Base-by-base conservation (phyloP, 2,329 filamentous ascomycete species). In the Tolypocladium tundrense region DNA sequence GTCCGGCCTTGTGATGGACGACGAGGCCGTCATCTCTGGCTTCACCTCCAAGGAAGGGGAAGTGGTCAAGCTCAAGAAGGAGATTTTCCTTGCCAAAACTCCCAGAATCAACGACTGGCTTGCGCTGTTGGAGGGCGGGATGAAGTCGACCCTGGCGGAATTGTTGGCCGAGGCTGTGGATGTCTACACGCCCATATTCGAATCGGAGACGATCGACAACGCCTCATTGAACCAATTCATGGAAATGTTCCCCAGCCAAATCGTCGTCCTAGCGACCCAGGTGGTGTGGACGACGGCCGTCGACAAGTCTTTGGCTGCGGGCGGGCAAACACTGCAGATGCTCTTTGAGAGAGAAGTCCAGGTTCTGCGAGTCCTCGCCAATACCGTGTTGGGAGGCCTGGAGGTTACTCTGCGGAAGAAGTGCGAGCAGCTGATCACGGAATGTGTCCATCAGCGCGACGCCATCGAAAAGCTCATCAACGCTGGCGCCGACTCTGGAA, bases 21-120 rank as follows among this genome's bases (percentile, higher is more conserved):
- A 97, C 57, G 90, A 97, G 66, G 85, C 86, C 33, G 85, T 90
- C 61, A 97, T 99, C 62, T 87, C 88, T 33, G 93, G 91, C 8
- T 93, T 97, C 67, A 94, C 88, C 2, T 99, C 94, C 0, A 97
- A 96, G 69, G 95, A 99, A 73, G 92, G 88, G 56, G 94, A 99
- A 73, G 82, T 87, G 61, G 91, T 99, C 54, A 82, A 82, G 61
- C 77, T 99, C 59, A 96, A 92, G 75, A 93, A 89, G 67, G 89
- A 94, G 56, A 93, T 99, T 61, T 96, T 91, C 19, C 80, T 99
- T 54, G 83, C 91, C 66, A 96, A 96, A 73, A 96, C 91, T 1
- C 95, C 95, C 0, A 89, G 91, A 67, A 97, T 99, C 78, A 99
- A 99, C 67, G 94, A 99, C 72, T 99, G 94, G 94, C 81, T 99